Conservation (phyloP, 805 yeast species). For the Kodamaea lidongshanica region DNA sequence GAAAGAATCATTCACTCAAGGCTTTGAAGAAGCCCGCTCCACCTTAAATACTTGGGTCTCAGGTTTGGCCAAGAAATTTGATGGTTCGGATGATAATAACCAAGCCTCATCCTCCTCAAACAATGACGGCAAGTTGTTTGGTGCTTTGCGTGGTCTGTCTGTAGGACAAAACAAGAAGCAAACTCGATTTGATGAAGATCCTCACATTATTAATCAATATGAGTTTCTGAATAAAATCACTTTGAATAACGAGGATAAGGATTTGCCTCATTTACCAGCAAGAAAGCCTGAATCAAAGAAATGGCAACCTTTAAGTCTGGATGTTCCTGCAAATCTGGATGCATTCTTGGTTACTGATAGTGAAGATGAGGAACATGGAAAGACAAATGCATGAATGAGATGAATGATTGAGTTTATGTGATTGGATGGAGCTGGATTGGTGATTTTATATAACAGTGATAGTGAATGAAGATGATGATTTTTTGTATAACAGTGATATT, state of each 20-base stretch:
- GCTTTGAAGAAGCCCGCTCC: constrained; percentile 73
- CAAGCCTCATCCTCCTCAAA: constrained; percentile 9
- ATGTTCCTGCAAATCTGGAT: constrained; percentile 36
- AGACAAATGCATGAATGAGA: constrained; percentile 1
- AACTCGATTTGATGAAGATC: constrained; percentile 46
- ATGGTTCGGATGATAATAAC: constrained; percentile 17
- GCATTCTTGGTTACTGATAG: constrained; percentile 41
- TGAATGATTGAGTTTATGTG: background rate
- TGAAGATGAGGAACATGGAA: constrained; percentile 31
- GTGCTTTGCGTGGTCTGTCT: constrained; percentile 44
- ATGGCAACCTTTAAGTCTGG: constrained; percentile 36
- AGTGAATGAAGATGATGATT: too few species aligned
- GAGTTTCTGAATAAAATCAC: constrained; percentile 45
- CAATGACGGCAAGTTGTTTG: constrained; percentile 32
- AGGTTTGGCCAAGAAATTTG: constrained; percentile 52
- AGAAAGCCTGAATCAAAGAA: constrained; percentile 14
- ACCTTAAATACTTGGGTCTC: constrained; percentile 76
- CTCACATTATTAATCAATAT: constrained; percentile 40
- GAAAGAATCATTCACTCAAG: constrained; percentile 62
- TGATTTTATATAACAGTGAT: too few species aligned
- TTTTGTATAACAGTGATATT: too few species aligned
- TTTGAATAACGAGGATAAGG: constrained; percentile 25
- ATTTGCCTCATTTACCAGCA: constrained; percentile 21
- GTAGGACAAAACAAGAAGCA: constrained; percentile 14
- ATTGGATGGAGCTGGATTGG: too few species aligned